Evolutionary conservation across 1,284 basidiomycete species (phyloP), one percentile per base, ranked within the genome.

Genomic region (Anthracocystis walkeri): DNA sequence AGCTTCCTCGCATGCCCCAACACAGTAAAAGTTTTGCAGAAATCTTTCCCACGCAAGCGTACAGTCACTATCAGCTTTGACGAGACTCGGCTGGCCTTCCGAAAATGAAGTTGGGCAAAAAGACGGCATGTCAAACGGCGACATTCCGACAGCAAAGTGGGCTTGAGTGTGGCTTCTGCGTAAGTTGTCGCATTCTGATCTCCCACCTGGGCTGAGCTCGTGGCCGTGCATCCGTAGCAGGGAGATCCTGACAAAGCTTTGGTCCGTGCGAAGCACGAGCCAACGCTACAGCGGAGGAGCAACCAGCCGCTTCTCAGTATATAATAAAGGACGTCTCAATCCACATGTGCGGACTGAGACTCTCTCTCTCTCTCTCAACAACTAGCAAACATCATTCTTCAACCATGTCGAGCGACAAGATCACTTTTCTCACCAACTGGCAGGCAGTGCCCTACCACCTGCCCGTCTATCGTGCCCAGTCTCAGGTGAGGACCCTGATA

Each of bases 401-500:
- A 44, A 61, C 46, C 21, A 78, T 80, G 76, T 67, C 69, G 29
- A 77, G 63, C 56, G 67, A 76, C 51, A 81, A 77, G 65, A 78
- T 79, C 50, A 78, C 77, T 8, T 81, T 81, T 51, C 33, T 74
- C 20, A 74, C 62, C 62, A 81, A 77, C 64, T 76, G 84, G 84
- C 80, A 82, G 51, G 85, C 85, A 3, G 85, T 84, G 25, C 81
- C 86, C 11, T 86, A 86, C 73, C 86, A 86, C 59, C 74, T 81
- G 18, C 85, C 86, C 18, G 70, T 87, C 66, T 86, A 84, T 70
- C 79, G 86, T 23, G 86, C 86, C 21, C 84, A 86, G 67, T 56
- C 74, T 41, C 79, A 85, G 74, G 85, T 78, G 35, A 57, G 65
- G 20, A 40, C 48, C 48, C 48, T 49, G n/a, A n/a, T n/a, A n/a